Base-by-base conservation (phyloP, 768 basidiomycete species). In the Tulasnella sp. region DNA sequence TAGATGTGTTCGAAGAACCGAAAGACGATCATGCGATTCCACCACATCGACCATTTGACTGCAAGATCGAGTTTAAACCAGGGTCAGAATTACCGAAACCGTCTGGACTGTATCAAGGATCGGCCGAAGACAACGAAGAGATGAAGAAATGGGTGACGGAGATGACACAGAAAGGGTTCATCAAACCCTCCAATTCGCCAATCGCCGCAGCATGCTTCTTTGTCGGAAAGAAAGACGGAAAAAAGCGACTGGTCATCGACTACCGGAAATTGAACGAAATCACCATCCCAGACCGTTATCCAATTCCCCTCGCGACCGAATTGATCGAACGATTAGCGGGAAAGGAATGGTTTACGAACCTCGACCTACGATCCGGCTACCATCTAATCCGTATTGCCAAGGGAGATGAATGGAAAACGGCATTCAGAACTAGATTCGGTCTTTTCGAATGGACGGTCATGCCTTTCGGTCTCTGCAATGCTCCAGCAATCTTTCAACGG, bases 341-440 rank as follows among this genome's bases (percentile, higher is more conserved):
- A 7, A 78, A 77, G 14, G 78, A 78, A 36, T 29, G 54, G 64
- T 81, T 79, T 77, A 80, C 78, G 71, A 80, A 79, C 42, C n/a
- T 81, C 52, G 80, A 82, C 71, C 77, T 81, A 12, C 75, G 77
- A 11, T 70, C 73, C 9, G 82, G 78, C 1, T 81, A 78, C 72
- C 78, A 80, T 76, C 79, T 79, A 12, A 72, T 82, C 11, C 42
- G 79, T 1, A 80, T 82, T 38, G 74, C 37, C 0, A 52, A 77
- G 38, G 82, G 79, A 0, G 75, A 83, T 64, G 79, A 82, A 71
- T 82, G 80, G 81, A 83, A 84, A 25, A 84, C 81, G 0, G 83
- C 82, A 0, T 85, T 84, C 54, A 49, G 54, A 2, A 83, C 81
- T 2, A 79, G 80, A 9, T 77, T 69, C 36, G 80, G 81, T 0